Evolutionary conservation across 2,329 filamentous ascomycete species (phyloP), one percentile per base, ranked within the genome.

Genomic region (Fusarium oxysporum): DNA sequence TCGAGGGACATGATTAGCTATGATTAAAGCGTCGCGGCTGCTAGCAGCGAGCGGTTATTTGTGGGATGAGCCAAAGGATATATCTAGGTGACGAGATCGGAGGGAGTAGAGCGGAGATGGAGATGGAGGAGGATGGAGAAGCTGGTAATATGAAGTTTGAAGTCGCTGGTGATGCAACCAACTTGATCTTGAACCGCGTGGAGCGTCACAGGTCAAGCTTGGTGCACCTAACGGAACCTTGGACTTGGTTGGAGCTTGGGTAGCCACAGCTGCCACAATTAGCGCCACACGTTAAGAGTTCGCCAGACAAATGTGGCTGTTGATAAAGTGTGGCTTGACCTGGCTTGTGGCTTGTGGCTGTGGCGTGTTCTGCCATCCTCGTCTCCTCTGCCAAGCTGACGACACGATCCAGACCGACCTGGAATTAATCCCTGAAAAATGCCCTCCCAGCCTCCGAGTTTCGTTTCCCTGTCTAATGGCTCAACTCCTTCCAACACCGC

Each of bases 1-100:
- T 98, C 95, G 83, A 97, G 90, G 81, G 95, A 96, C 95, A 98
- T 98, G 77, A 60, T 50, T 48, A 58, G 41, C 30, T 58, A 58
- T 50, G 32, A 58, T 79, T 78, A 71, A 70, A 70, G 74, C 65
- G 77, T 78, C 76, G 77, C 76, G 61, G 76, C 71, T 77, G 75
- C 76, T 68, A 74, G 54, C 68, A 69, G 72, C 68, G 60, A 67
- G 56, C 66, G 59, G 54, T 58, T 70, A 41, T 47, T 73, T 62
- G 48, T 32, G 61, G 25, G 55, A 75, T 71, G 58, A 40, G 32
- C 63, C 67, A 60, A 62, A 53, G 51, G 30, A 53, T 45, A 53
- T 57, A 32, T 44, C 41, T 56, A 48, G 66, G 57, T 41, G 63
- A 47, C 53, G 60, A 53, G 32, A 21, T 38, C 60, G 56, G 65